Conservation (phyloP, 1,139 yeast genomes). For the Candida glucosophila region DNA sequence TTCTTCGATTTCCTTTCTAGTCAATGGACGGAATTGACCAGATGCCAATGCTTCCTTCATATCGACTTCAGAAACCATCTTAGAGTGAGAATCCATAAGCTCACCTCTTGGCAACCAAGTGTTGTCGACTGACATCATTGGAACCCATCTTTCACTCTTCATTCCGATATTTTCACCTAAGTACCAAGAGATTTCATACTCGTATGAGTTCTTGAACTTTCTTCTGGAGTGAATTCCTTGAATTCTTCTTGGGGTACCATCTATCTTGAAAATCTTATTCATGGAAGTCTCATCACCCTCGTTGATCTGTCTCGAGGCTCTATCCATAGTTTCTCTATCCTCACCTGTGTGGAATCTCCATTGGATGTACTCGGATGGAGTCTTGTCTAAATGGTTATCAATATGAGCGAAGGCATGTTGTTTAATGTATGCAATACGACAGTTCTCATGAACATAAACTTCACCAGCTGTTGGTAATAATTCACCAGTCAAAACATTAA, state of each 20-base stretch:
- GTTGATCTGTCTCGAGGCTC: slow-evolving; percentile 98
- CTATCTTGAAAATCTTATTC: slow-evolving; percentile 99
- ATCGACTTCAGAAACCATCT: slow-evolving; percentile 99
- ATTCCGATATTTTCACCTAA: slow-evolving; percentile 98
- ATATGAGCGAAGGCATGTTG: slow-evolving; percentile 99
- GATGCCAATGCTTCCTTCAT: slow-evolving; percentile 99
- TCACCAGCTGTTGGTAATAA: slow-evolving; percentile 96
- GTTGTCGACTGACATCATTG: slow-evolving; percentile 99
- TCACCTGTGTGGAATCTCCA: slow-evolving; percentile 99
- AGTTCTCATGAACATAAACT: slow-evolving; percentile 98
- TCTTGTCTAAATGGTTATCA: slow-evolving; percentile 96
- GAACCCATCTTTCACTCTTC: slow-evolving; percentile 99
- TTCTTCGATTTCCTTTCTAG: slow-evolving; percentile 98
- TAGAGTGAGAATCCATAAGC: slow-evolving; percentile 95
- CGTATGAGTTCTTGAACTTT: slow-evolving; percentile 99
- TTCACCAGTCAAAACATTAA: slow-evolving; percentile 98
- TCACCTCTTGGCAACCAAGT: slow-evolving; percentile 99
- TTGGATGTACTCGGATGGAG: slow-evolving; percentile 99
- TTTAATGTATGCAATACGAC: slow-evolving; percentile 99
- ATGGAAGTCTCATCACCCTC: slow-evolving; percentile 95
- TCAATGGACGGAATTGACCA: slow-evolving; percentile 99
- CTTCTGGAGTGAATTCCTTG: slow-evolving; percentile 94
- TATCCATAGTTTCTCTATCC: slow-evolving; percentile 99
- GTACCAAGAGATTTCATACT: slow-evolving; percentile 94
- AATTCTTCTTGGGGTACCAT: slow-evolving; percentile 97